Evolutionary conservation across 2,329 filamentous ascomycete species (phyloP), one percentile per base, ranked within the genome.

Genomic region (Falciphora oryzae): DNA sequence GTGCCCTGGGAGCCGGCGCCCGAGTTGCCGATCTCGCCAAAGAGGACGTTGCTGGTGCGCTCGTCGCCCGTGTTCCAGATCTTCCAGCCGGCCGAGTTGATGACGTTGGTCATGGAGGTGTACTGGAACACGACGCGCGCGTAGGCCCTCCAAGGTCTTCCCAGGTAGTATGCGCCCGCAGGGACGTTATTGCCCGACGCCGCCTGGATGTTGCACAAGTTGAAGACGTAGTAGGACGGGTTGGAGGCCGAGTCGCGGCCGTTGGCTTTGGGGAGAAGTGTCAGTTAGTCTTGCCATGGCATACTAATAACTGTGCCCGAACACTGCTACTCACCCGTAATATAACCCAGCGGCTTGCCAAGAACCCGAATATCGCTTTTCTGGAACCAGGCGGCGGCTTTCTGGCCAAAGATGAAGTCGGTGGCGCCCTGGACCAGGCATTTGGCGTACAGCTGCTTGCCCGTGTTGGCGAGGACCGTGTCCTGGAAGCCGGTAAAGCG

Each of bases 41-140:
- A 77, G 27, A 70, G 65, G n/a, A 77, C 74, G 65, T 70, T 66
- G n/a, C 67, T 70, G 16, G 74, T 77, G 57, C 74, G 72, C 56
- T 75, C 73, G 32, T 67, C 67, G 63, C 67, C 73, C 1, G 70
- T 74, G 16, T 69, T 71, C 75, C 75, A 77, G 32, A 76, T 70
- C 2, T 69, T 72, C 86, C 87, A 89, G 0, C 87, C 87, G 0
- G 81, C 80, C 2, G 77, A 66, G 69, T 88, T 87, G 69, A 90
- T 80, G 27, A 89, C 83, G 29, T 75, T 74, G 11, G 77, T 78
- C 73, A 90, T 75, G 38, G 71, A 71, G 0, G 82, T 83, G 62
- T 78, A 70, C 68, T 83, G 80, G 72, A 81, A 81, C 6, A 80
- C 77, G 8, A 83, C 81, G 4, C 79, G 77, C 0, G 81, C 75